Evolutionary conservation across 768 basidiomycete genomes (phyloP).

Genomic region (Lactarius hengduanensis): DNA sequence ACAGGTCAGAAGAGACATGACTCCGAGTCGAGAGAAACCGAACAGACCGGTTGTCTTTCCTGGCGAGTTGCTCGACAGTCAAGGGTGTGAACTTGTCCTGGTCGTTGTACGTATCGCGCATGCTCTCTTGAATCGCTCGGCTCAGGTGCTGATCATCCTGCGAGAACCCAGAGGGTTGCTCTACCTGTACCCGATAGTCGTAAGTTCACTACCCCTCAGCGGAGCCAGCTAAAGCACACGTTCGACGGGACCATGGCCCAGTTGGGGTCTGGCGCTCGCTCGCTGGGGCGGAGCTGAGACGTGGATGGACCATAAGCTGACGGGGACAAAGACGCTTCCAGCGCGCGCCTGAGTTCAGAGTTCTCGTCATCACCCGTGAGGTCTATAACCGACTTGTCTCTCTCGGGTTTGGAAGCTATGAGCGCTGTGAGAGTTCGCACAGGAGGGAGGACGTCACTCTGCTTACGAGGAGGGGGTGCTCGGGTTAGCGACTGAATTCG

Average conservation of each 20-base stretch:
- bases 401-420: conserved; percentile 36
- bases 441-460: neutral
- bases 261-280: conserved; percentile 59
- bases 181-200: conserved; percentile 22
- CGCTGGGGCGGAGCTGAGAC: conserved; percentile 55
- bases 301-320: conserved; percentile 31
- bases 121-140: conserved; percentile 70
- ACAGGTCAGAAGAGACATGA: neutral
- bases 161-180: conserved; percentile 36
- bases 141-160: conserved; percentile 63
- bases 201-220: neutral
- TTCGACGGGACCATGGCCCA: conserved; percentile 73
- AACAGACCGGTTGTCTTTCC: conserved; percentile 59
- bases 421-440: neutral
- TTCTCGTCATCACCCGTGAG: conserved; percentile 60
- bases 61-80: conserved; percentile 50
- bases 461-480: conserved; percentile 35
- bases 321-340: conserved; percentile 48
- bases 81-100: conserved; percentile 52
- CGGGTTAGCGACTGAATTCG: conserved; percentile 26
- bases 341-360: conserved; percentile 47
- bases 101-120: conserved; percentile 44
- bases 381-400: conserved; percentile 45
- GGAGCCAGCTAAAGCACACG: conserved; percentile 39
- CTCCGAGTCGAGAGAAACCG: neutral